Conservation (phyloP, 2,329 filamentous ascomycete species). For the Kalaharituber pfeilii region DNA sequence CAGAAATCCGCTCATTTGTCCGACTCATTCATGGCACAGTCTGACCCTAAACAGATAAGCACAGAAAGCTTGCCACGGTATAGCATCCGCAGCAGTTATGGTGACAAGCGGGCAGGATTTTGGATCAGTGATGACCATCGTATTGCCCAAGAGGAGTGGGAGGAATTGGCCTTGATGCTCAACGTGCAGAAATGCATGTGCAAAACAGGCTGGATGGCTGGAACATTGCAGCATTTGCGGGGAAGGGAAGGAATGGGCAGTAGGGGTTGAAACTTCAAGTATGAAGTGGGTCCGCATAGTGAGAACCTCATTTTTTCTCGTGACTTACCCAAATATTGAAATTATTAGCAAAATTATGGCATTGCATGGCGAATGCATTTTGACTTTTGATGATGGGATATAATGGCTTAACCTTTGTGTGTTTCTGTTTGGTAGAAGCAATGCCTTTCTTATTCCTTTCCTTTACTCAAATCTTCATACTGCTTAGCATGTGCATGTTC, state of each 20-base stretch:
- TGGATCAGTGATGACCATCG: neutral
- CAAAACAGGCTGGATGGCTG: neutral
- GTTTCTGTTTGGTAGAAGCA: too few species aligned
- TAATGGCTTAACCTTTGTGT: too few species aligned
- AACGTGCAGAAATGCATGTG: conserved; percentile 1
- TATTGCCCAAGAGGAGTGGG: neutral
- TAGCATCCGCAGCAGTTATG: neutral
- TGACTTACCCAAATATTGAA: too few species aligned
- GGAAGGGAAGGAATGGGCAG: neutral
- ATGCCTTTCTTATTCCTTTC: too few species aligned
- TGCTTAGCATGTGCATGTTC: too few species aligned
- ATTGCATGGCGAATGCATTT: too few species aligned
- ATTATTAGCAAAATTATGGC: too few species aligned
- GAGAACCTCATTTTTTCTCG: too few species aligned
- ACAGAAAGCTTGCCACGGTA: neutral
- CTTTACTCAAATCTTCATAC: too few species aligned
- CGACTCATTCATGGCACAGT: neutral
- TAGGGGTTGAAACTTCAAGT: too few species aligned
- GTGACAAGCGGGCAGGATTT: neutral
- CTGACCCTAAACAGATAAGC: neutral
- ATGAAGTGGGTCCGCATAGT: too few species aligned
- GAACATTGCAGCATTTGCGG: neutral
- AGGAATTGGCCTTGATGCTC: neutral
- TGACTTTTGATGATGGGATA: too few species aligned
- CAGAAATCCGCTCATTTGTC: neutral